Evolutionary conservation across 768 basidiomycete species (phyloP).

Genomic region (Psilocybe cubensis): DNA sequence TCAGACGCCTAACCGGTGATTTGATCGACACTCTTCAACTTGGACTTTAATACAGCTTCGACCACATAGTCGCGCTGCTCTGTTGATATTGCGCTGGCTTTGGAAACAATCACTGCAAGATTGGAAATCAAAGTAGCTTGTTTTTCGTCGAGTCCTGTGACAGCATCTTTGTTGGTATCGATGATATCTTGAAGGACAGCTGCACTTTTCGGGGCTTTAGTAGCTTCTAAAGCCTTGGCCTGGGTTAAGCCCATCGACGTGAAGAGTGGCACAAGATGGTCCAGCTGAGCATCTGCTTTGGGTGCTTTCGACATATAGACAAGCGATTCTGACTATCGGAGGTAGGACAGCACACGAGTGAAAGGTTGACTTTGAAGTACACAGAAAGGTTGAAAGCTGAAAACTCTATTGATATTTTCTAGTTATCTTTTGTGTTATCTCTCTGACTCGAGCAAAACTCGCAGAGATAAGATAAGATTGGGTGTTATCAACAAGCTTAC

Average conservation of each 20-base stretch:
- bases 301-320: slow-evolving; percentile 30
- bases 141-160: slow-evolving; percentile 73
- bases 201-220: slow-evolving; percentile 80
- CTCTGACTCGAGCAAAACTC: neutral
- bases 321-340: neutral
- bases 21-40: slow-evolving; percentile 83
- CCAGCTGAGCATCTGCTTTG: slow-evolving; percentile 18
- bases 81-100: slow-evolving; percentile 50
- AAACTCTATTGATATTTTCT: neutral
- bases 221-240: slow-evolving; percentile 81
- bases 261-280: slow-evolving; percentile 55
- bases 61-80: slow-evolving; percentile 66
- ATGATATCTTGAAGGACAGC: slow-evolving; percentile 71
- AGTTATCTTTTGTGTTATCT: neutral
- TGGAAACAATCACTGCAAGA: slow-evolving; percentile 64
- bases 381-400: neutral
- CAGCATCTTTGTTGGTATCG: slow-evolving; percentile 50
- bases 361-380: too few relatives aligned
- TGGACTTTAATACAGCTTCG: slow-evolving; percentile 68
- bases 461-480: slow-evolving; percentile 3
- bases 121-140: slow-evolving; percentile 71
- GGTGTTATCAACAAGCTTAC: too few relatives aligned
- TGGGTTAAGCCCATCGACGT: slow-evolving; percentile 76
- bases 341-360: neutral
- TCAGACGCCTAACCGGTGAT: slow-evolving; percentile 65